phyloP scores from a whole-genome alignment of 176 grass and related monocot species.

The Aegilops tauschii region DNA sequence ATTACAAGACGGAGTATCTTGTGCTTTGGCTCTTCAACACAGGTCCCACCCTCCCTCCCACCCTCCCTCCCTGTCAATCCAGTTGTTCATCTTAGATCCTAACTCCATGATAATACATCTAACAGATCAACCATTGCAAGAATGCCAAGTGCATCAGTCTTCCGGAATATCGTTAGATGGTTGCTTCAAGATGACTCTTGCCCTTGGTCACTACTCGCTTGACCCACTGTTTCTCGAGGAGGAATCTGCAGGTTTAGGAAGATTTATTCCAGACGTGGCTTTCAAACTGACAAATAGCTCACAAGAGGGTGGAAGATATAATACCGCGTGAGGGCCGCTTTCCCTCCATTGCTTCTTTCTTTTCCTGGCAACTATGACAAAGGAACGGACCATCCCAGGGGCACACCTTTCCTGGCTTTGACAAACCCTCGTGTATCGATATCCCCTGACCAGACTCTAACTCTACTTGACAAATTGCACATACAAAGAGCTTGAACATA shows the following conservation, averaged over 20 bases:
- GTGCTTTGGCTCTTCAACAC: not conserved
- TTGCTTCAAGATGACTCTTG: conserved; percentile 25
- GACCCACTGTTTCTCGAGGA: conserved; percentile 60
- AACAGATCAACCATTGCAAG: not conserved
- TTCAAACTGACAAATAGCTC: not conserved
- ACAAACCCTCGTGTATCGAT: conserved; percentile 64
- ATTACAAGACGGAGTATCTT: not conserved
- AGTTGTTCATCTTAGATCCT: not conserved
- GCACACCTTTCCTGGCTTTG: conserved; percentile 44
- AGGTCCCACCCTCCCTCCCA: not conserved
- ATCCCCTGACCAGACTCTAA: conserved; percentile 74
- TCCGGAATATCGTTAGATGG: not conserved
- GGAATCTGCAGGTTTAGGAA: conserved; percentile 38
- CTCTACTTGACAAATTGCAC: conserved; percentile 89
- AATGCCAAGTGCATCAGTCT: conserved; percentile 9
- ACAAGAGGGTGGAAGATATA: not conserved
- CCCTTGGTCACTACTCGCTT: conserved; percentile 34
- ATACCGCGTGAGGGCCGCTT: conserved; percentile 66
- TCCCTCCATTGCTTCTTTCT: conserved; percentile 97
- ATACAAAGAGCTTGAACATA: conserved; percentile 95
- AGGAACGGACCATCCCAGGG: conserved; percentile 98
- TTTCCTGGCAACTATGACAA: conserved; percentile 80
- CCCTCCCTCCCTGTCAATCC: not conserved
- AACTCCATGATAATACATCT: conserved; percentile 14
- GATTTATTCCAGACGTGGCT: not conserved